phyloP scores from a whole-genome alignment of 352 stramenopile species.

The Stephanocyclus meneghinianus region DNA sequence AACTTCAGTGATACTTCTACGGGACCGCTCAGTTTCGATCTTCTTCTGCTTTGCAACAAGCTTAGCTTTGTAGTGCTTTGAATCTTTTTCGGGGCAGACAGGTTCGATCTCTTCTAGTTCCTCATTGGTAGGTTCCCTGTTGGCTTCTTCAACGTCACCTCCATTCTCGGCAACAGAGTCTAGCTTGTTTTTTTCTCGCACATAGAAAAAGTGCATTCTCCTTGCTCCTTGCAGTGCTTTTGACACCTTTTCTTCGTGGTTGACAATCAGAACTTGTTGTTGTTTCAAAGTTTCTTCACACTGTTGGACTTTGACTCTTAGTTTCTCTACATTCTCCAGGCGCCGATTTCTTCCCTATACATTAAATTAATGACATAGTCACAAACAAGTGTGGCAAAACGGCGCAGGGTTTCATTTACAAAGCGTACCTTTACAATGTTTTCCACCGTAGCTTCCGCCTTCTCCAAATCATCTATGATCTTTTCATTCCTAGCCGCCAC shows the following conservation, averaged over 20 bases:
- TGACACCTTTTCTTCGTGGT: slow-evolving; percentile 37
- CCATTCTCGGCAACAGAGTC: slow-evolving; percentile 24
- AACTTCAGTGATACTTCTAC: slow-evolving; percentile 55
- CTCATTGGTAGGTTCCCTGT: slow-evolving; percentile 55
- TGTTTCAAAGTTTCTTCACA: slow-evolving; percentile 54
- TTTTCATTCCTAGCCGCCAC: slow-evolving; percentile 61
- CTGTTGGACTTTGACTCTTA: slow-evolving; percentile 66
- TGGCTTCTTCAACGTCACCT: slow-evolving; percentile 23
- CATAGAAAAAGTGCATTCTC: slow-evolving; percentile 32
- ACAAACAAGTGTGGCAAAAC: too few species aligned
- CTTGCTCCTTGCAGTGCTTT: slow-evolving; percentile 48
- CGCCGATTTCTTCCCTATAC: slow-evolving; percentile 31
- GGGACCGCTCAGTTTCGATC: slow-evolving; percentile 64
- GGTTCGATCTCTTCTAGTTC: slow-evolving; percentile 69
- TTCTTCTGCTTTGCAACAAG: slow-evolving; percentile 49
- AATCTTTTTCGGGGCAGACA: slow-evolving; percentile 33
- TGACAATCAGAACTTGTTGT: slow-evolving; percentile 49
- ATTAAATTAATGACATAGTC: background rate
- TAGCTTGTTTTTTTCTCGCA: slow-evolving; percentile 28
- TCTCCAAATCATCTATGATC: slow-evolving; percentile 70
- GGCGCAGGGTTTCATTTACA: background rate
- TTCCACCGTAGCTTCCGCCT: slow-evolving; percentile 58
- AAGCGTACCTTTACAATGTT: slow-evolving; percentile 45
- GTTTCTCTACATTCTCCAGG: slow-evolving; percentile 65
- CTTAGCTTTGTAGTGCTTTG: slow-evolving; percentile 59